These are phyloP conservation scores for Jaenimonas drosophilae DNA, from an alignment of 208 protist species.

Conservation along the genomic window DNA sequence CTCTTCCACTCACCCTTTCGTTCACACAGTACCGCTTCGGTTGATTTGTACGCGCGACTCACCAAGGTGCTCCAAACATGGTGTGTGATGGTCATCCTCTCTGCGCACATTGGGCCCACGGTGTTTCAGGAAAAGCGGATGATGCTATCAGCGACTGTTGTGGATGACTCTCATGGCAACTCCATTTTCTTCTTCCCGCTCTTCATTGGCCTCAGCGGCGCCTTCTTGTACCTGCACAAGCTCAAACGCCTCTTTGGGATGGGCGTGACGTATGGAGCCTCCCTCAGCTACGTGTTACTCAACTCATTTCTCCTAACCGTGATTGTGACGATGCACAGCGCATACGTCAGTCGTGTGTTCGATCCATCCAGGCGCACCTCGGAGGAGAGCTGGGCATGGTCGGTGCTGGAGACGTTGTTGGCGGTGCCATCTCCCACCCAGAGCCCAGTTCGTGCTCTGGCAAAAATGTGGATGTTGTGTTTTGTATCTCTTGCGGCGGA, in stretches of 20 bases:
- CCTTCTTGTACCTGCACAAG: slow-evolving; percentile 56
- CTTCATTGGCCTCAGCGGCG: slow-evolving; percentile 25
- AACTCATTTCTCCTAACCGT: slow-evolving; percentile 67
- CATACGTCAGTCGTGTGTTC: too few species aligned
- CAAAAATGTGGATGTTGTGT: slow-evolving; percentile 20
- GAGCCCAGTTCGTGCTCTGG: slow-evolving; percentile 15
- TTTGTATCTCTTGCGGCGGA: slow-evolving; percentile 35
- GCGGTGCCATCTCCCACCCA: slow-evolving; percentile 1
- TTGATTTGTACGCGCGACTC: slow-evolving; percentile 48
- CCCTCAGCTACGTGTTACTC: slow-evolving; percentile 25
- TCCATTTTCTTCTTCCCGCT: slow-evolving; percentile 54
- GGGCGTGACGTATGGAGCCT: slow-evolving; percentile 53
- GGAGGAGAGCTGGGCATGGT: too few species aligned
- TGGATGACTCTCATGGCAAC: slow-evolving; percentile 7
- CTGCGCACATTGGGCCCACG: slow-evolving; percentile 47
- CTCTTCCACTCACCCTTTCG: slow-evolving; percentile 77
- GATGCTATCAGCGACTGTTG: slow-evolving; percentile 1
- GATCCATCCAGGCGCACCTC: too few species aligned
- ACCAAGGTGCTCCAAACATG: slow-evolving; percentile 64
- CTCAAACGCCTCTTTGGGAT: slow-evolving; percentile 50
- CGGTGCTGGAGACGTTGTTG: slow-evolving; percentile 4
- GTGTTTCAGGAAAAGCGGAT: slow-evolving; percentile 19
- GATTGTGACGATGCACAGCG: slow-evolving; percentile 50
- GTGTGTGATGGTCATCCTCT: slow-evolving; percentile 29
- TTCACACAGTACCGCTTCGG: slow-evolving; percentile 19